Conservation (phyloP, 352 stramenopile genomes). For the Globisporangium carolinianum region DNA sequence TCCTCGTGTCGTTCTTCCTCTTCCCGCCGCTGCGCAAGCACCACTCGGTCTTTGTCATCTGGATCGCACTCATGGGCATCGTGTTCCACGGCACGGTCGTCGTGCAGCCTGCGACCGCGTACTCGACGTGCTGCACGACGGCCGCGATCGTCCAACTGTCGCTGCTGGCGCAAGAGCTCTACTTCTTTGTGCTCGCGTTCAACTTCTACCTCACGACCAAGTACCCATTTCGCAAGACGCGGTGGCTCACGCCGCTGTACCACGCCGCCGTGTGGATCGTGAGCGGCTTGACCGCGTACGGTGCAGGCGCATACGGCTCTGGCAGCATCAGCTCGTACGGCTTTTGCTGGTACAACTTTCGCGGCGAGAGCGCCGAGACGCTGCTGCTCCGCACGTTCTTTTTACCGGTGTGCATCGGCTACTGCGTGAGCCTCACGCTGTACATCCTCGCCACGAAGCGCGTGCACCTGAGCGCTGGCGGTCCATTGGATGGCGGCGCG, state of each 20-base stretch:
- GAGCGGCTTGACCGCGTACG: conserved; percentile 38
- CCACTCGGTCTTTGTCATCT: conserved; percentile 72
- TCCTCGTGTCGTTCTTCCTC: conserved; percentile 72
- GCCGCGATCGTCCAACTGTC: conserved; percentile 61
- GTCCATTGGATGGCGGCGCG: conserved; percentile 27
- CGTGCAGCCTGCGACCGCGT: conserved; percentile 35
- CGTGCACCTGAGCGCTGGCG: conserved; percentile 47
- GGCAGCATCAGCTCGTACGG: conserved; percentile 66
- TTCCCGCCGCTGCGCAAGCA: conserved; percentile 79
- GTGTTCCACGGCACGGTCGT: conserved; percentile 72
- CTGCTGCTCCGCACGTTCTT: conserved; percentile 64
- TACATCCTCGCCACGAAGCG: conserved; percentile 71
- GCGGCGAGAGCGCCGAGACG: conserved; percentile 37
- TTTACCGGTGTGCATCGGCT: conserved; percentile 44
- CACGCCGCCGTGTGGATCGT: conserved; percentile 62
- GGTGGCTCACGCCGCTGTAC: conserved; percentile 62
- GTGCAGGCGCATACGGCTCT: conserved; percentile 33
- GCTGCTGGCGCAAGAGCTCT: conserved; percentile 75
- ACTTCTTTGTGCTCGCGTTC: conserved; percentile 81
- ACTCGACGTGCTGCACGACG: conserved; percentile 50
- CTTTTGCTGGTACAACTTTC: conserved; percentile 73
- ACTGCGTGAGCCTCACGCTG: conserved; percentile 62
- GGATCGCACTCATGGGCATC: conserved; percentile 76
- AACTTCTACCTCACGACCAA: conserved; percentile 87
- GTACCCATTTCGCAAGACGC: conserved; percentile 76